Conservation (phyloP, 306 rosid genomes). For the Pyrus pyrifolia region DNA sequence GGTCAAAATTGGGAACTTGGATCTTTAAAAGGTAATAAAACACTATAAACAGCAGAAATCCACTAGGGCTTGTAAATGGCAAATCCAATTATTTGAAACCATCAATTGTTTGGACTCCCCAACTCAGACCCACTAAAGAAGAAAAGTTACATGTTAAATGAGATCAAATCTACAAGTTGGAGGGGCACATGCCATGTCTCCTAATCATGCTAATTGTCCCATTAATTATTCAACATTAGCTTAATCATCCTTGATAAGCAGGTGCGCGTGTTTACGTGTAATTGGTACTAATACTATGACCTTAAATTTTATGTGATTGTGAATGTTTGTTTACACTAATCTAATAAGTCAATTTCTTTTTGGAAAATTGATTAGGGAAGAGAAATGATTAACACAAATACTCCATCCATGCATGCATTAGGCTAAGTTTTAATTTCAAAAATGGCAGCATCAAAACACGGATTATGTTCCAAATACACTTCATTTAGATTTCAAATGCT, state of each 20-base stretch:
- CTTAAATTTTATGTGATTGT: background rate
- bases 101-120: background rate
- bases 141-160: background rate
- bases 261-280: no score
- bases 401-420: background rate
- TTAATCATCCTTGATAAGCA: background rate
- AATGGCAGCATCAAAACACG: background rate
- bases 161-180: background rate
- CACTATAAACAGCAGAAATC: background rate
- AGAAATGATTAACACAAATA: background rate
- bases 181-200: background rate
- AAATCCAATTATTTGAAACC: background rate
- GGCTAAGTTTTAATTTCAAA: background rate
- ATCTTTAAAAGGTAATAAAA: no score
- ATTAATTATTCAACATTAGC: background rate
- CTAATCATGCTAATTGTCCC: background rate
- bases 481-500: background rate
- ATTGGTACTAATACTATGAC: background rate
- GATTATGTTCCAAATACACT: constrained; percentile 27
- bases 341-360: background rate
- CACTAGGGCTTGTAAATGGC: background rate
- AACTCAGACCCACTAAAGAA: background rate
- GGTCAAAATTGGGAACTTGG: background rate
- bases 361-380: background rate
- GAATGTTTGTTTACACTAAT: background rate